phyloP scores from a whole-genome alignment of 2,329 filamentous ascomycete species.

The Clonostachys rhizophaga region DNA sequence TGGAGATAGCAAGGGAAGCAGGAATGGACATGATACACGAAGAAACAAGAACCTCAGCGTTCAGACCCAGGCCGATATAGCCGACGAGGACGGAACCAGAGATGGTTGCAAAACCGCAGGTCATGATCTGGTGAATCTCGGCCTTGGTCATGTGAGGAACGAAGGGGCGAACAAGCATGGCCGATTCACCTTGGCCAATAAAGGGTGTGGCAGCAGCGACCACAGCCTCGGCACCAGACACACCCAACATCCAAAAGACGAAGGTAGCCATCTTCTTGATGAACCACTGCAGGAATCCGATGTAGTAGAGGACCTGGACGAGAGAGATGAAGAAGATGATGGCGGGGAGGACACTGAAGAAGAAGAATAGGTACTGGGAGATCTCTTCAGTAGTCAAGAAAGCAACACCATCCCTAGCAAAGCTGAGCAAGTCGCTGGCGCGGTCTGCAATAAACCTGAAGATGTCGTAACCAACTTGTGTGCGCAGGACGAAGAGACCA shows the following conservation, averaged over 20 bases:
- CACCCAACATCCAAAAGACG: conserved; percentile 85
- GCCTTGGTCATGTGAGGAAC: conserved; percentile 80
- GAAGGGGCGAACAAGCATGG: conserved; percentile 87
- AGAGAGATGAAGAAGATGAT: conserved; percentile 96
- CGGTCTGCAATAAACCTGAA: conserved; percentile 83
- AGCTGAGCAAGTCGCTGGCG: conserved; percentile 70
- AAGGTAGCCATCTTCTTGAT: conserved; percentile 81
- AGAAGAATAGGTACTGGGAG: conserved; percentile 56
- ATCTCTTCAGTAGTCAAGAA: conserved; percentile 57
- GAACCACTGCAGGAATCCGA: conserved; percentile 83
- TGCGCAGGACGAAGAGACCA: conserved; percentile 82
- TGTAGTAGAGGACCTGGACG: conserved; percentile 82
- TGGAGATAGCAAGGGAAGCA: conserved; percentile 82
- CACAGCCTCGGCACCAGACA: conserved; percentile 89
- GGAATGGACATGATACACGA: conserved; percentile 96
- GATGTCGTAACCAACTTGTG: conserved; percentile 78
- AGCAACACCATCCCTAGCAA: conserved; percentile 64
- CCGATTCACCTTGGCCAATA: conserved; percentile 90
- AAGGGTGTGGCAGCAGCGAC: conserved; percentile 91
- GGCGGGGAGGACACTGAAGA: conserved; percentile 75
- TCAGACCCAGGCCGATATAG: conserved; percentile 80
- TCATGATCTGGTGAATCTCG: conserved; percentile 91
- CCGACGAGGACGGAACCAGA: conserved; percentile 82
- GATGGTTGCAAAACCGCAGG: conserved; percentile 88
- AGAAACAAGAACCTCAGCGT: conserved; percentile 79